A percentile compares a stretch with the other conserved stretches of the same genome.
Conservation (phyloP, 208 protist species). For the Trypanosoma rangeli region DNA sequence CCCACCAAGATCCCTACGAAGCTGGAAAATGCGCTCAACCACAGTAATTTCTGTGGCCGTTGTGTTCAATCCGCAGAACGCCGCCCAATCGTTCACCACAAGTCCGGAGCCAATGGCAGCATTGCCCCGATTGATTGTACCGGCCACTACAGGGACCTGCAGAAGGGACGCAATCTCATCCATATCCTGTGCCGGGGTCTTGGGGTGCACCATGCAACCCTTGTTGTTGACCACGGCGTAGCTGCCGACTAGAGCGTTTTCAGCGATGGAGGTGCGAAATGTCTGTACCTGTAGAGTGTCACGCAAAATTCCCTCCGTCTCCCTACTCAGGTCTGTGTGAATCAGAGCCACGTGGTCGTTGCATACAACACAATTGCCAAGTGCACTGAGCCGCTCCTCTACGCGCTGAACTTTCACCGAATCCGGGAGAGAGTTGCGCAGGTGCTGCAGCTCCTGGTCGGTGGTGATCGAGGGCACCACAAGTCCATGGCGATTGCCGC, state of each 20-base stretch:
- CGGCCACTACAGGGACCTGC: conserved; percentile 98
- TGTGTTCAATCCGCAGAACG: conserved; percentile 98
- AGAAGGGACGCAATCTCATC: conserved; percentile 98
- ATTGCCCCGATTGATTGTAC: conserved; percentile 99
- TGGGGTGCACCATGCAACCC: conserved; percentile 97
- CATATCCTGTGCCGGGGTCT: conserved; percentile 97
- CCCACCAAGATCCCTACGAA: conserved; percentile 74
- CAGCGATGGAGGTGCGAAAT: conserved; percentile 97
- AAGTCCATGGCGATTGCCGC: conserved; percentile 98
- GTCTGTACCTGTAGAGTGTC: conserved; percentile 98
- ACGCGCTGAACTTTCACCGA: conserved; percentile 95
- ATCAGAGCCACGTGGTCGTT: conserved; percentile 99
- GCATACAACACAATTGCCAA: conserved; percentile 99
- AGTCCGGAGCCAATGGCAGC: conserved; percentile 94
- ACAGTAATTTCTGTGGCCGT: conserved; percentile 99
- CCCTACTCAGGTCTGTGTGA: conserved; percentile 98
- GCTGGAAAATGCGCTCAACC: conserved; percentile 99
- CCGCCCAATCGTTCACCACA: conserved; percentile 99
- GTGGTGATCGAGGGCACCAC: conserved; percentile 98
- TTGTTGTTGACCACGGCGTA: conserved; percentile 98
- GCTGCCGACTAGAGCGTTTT: conserved; percentile 98
- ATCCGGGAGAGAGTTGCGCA: conserved; percentile 99
- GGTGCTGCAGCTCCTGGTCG: conserved; percentile 99
- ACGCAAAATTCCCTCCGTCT: conserved; percentile 99
- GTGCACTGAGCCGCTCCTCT: conserved; percentile 98